Percentiles rank a stretch among this genome's conserved stretches.
Conservation (phyloP, 2,329 filamentous ascomycete species). For the Cladophialophora yegresii region DNA sequence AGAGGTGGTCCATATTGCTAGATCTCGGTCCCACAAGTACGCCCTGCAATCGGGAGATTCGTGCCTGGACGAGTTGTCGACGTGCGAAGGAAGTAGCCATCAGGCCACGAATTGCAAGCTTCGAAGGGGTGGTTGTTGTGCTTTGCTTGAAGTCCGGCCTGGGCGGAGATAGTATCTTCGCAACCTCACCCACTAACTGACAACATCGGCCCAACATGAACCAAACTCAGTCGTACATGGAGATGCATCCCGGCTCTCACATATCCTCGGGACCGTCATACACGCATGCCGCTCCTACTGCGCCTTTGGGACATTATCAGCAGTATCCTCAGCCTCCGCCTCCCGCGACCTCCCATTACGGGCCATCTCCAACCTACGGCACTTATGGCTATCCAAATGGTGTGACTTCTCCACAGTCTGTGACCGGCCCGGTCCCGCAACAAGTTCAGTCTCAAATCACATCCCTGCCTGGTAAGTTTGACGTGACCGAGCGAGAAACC, state of each 20-base stretch:
- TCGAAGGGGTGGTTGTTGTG: conserved; percentile 26
- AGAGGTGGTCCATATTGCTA: conserved; percentile 18
- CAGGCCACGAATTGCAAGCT: conserved; percentile 2
- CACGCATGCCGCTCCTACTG: conserved; percentile 74
- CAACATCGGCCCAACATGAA: conserved; percentile 65
- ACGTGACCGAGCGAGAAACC: background rate
- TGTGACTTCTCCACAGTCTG: conserved; percentile 75
- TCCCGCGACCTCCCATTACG: conserved; percentile 69
- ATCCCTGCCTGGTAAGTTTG: conserved; percentile 58
- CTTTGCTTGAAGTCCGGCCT: conserved; percentile 24
- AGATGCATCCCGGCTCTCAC: conserved; percentile 70
- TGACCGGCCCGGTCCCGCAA: conserved; percentile 67
- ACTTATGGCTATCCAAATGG: conserved; percentile 76
- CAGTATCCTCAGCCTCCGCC: conserved; percentile 74
- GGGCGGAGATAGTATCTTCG: conserved; percentile 20
- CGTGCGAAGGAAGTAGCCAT: background rate
- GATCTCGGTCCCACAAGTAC: conserved; percentile 1
- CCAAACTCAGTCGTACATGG: conserved; percentile 77
- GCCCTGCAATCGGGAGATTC: background rate
- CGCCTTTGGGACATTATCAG: conserved; percentile 73
- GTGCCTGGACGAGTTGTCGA: background rate
- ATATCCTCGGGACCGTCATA: conserved; percentile 76
- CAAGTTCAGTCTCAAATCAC: conserved; percentile 70
- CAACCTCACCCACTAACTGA: conserved; percentile 2
- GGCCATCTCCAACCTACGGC: conserved; percentile 60